A percentile compares a stretch with the other conserved stretches of the same genome.
phyloP scores from a whole-genome alignment of 169 alveolate genomes.

The Cryptosporidium sp. region DNA sequence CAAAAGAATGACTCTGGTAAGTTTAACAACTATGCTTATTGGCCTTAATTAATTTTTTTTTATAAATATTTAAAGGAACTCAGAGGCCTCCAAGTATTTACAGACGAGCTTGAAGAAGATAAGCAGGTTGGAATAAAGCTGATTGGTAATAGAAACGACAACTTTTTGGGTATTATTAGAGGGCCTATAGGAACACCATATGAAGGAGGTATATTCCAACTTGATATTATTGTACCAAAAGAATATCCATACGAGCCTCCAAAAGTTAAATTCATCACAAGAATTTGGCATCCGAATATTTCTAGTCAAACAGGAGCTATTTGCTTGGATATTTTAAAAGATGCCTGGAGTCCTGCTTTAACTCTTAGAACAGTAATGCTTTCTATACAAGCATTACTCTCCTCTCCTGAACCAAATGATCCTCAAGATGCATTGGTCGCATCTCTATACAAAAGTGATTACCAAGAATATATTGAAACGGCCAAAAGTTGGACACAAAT shows the following conservation, averaged over 20 bases:
- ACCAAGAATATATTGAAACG: constrained; percentile 78
- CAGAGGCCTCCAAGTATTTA: constrained; percentile 50
- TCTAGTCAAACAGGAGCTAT: constrained; percentile 94
- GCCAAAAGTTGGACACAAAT: constrained; percentile 85
- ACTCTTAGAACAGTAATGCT: constrained; percentile 93
- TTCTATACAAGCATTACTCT: constrained; percentile 84
- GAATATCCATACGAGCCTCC: constrained; percentile 96
- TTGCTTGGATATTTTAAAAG: constrained; percentile 94
- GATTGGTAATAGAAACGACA: constrained; percentile 24
- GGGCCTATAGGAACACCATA: constrained; percentile 91
- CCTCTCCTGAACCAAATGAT: constrained; percentile 87
- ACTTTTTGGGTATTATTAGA: constrained; percentile 55
- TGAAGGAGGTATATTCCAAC: constrained; percentile 91
- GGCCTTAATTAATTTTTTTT: too few species aligned
- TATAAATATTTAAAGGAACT: constrained; percentile 28
- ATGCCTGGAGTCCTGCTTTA: constrained; percentile 98
- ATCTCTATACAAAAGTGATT: constrained; percentile 81
- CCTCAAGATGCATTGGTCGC: constrained; percentile 90
- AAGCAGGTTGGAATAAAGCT: constrained; percentile 43
- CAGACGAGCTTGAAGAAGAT: constrained; percentile 50
- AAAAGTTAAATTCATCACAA: constrained; percentile 92
- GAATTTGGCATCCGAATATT: constrained; percentile 97
- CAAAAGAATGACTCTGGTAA: constrained; percentile 63
- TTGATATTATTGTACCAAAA: constrained; percentile 92
- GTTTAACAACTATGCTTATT: background rate